Evolutionary conservation across 2,329 filamentous ascomycete species (phyloP).

Genomic region (Trichophyton verrucosum): DNA sequence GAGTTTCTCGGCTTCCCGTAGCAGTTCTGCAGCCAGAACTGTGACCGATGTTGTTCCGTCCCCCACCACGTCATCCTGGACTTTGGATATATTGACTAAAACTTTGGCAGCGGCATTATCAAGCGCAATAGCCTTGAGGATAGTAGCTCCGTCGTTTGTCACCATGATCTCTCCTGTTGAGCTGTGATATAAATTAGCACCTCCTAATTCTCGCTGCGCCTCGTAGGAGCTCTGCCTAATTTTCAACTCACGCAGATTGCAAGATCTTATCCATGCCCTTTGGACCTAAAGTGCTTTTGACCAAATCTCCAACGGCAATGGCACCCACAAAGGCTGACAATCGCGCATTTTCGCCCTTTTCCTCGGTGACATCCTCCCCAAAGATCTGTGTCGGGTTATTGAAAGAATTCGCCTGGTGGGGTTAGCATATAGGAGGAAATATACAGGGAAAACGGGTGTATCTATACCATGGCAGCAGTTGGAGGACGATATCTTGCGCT

Average conservation of each 20-base stretch:
- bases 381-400: constrained; percentile 92
- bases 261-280: constrained; percentile 99
- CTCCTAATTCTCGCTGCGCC: neutral
- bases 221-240: neutral
- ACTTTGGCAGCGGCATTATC: constrained; percentile 98
- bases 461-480: constrained; percentile 10
- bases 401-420: constrained; percentile 25
- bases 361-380: constrained; percentile 88
- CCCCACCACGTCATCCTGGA: constrained; percentile 96
- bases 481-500: neutral
- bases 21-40: constrained; percentile 83
- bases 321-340: constrained; percentile 96
- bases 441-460: neutral
- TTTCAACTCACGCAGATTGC: constrained; percentile 61
- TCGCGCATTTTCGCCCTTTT: constrained; percentile 98
- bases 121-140: constrained; percentile 93
- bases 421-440: neutral
- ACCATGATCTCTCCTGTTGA: constrained; percentile 97
- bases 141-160: constrained; percentile 96
- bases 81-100: constrained; percentile 97
- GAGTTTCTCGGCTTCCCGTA: constrained; percentile 92
- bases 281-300: constrained; percentile 92
- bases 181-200: constrained; percentile 31
- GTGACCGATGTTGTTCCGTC: constrained; percentile 98
- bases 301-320: constrained; percentile 91